Evolutionary conservation across 768 basidiomycete species (phyloP).

Genomic region (Myochromella boudieri): DNA sequence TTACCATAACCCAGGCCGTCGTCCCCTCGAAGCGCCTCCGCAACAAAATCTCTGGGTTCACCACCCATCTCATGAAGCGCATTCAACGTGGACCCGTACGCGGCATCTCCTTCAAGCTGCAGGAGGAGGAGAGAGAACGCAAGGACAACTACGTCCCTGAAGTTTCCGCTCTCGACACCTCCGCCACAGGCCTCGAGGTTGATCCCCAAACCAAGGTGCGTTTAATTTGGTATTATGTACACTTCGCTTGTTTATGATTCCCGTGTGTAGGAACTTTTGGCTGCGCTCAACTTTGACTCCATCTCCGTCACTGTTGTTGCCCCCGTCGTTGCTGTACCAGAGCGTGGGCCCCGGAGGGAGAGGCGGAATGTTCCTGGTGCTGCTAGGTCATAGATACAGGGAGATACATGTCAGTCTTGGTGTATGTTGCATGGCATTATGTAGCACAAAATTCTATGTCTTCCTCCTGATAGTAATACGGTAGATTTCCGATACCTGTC

Average conservation of each 20-base stretch:
- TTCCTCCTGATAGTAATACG: too few species aligned
- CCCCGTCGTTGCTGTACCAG: conserved; percentile 63
- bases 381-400: conserved; percentile 39
- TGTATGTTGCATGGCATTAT: conserved; percentile 2
- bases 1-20: conserved; percentile 53
- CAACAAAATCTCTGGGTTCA: conserved; percentile 99
- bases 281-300: conserved; percentile 92
- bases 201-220: conserved; percentile 92
- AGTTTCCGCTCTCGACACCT: conserved; percentile 90
- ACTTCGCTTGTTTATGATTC: not conserved
- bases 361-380: conserved; percentile 83
- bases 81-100: conserved; percentile 98
- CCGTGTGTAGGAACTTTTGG: conserved; percentile 74
- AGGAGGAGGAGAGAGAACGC: conserved; percentile 98
- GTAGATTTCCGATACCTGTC: not conserved
- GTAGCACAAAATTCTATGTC: conserved; percentile 12
- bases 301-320: conserved; percentile 72
- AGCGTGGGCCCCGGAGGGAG: conserved; percentile 73
- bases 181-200: conserved; percentile 74
- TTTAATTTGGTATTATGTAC: too few species aligned
- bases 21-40: conserved; percentile 98
- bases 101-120: conserved; percentile 99
- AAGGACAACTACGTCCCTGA: conserved; percentile 99
- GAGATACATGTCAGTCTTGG: conserved; percentile 2
- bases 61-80: conserved; percentile 99